These are phyloP conservation scores for Cynanchum wilfordii DNA, from an alignment of 257 asterid species.

Conservation along the genomic window DNA sequence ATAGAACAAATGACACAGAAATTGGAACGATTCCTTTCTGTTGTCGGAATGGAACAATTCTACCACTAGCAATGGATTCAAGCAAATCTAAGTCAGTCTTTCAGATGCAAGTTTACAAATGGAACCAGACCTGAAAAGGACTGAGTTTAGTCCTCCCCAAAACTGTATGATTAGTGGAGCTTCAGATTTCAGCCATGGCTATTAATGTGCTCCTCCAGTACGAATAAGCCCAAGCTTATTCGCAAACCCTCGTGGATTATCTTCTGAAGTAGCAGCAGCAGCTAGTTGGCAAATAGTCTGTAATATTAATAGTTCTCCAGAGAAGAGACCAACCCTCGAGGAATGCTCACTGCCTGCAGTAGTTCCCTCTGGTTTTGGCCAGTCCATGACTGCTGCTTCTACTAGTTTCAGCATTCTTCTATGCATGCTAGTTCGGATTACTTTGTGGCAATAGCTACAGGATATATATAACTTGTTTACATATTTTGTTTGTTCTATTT, in stretches of 20 bases:
- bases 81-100: constrained; percentile 46
- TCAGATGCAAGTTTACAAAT: constrained; percentile 60
- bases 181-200: constrained; percentile 26
- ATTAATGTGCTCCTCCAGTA: constrained; percentile 49
- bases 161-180: constrained; percentile 57
- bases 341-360: constrained; percentile 62
- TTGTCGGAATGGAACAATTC: constrained; percentile 57
- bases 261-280: constrained; percentile 35
- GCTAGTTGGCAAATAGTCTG: constrained; percentile 69
- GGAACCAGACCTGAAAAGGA: constrained; percentile 58
- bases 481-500: neutral
- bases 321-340: constrained; percentile 38
- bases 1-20: constrained; percentile 43
- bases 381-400: constrained; percentile 16
- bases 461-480: neutral
- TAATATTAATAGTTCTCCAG: constrained; percentile 27
- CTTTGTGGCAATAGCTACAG: constrained; percentile 6
- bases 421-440: constrained; percentile 22
- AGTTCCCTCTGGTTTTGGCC: constrained; percentile 38
- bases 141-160: constrained; percentile 46
- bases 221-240: constrained; percentile 43
- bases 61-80: constrained; percentile 48
- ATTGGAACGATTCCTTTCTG: constrained; percentile 60
- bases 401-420: constrained; percentile 23
- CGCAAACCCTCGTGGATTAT: constrained; percentile 47